Evolutionary conservation across 129 eudicot species (phyloP).

Genomic region (Logfia minima): DNA sequence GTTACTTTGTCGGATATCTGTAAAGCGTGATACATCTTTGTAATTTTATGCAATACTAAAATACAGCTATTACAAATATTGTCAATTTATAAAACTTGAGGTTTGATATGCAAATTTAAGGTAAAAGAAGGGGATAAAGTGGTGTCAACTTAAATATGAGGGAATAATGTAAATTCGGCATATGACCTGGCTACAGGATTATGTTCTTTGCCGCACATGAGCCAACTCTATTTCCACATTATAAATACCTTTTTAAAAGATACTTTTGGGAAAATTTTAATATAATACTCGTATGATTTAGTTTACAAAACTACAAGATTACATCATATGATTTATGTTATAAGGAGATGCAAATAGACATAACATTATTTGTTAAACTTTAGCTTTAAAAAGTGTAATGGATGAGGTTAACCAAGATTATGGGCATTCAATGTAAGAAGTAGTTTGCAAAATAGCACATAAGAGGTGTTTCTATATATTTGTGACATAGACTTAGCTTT

Average conservation of each 20-base stretch:
- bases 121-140: conserved; percentile 5
- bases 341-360: no score
- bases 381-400: no score
- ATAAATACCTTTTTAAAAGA: conserved; percentile 24
- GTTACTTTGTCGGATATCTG: not conserved
- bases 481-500: no score
- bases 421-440: no score
- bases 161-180: conserved; percentile 17
- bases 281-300: not conserved
- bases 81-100: conserved; percentile 10
- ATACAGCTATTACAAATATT: not conserved
- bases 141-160: conserved; percentile 17
- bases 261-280: conserved; percentile 12
- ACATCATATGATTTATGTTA: not conserved
- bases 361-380: no score
- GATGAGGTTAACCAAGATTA: no score
- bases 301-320: not conserved
- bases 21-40: not conserved
- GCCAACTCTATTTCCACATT: conserved; percentile 37
- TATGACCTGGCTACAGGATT: conserved; percentile 37
- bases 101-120: not conserved
- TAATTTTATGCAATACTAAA: not conserved
- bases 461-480: no score
- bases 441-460: no score
- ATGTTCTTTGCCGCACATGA: conserved; percentile 30